Base-by-base conservation (phyloP, 2,329 filamentous ascomycete genomes). In the Hypoxylon sp. region DNA sequence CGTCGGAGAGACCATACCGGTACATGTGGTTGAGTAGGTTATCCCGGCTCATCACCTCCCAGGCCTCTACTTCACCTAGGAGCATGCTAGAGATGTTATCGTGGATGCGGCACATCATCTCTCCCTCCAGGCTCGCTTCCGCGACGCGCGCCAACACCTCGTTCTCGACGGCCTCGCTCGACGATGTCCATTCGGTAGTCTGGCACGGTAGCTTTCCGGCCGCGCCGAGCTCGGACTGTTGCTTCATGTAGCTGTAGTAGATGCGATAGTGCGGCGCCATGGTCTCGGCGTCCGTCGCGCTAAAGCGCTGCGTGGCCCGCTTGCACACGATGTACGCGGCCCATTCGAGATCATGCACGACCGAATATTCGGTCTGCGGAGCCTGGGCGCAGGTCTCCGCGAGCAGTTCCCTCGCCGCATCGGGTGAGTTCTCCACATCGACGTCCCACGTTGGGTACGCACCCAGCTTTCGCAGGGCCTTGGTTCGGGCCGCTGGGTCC, bases 21-120 rank as follows among this genome's bases (percentile, higher is more conserved):
- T 73, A 73, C 70, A 73, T 72, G 22, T 73, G 70, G 37, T 73
- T 72, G 11, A 73, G 65, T 6, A 70, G 67, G 55, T 73, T 73
- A 64, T 73, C 71, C 8, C 72, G 70, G 56, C 71, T 73, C 71
- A 73, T 73, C 32, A 73, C 69, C 63, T 73, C 71, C 71, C 71
- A 73, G 13, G 71, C 70, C 47, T 73, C 71, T 17, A 73, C 69
- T 53, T 73, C 68, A 22, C 71, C 71, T 2, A 72, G 56, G 1
- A 73, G 64, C 39, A 73, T 71, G 52, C 69, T 72, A 43, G 70
- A 66, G 34, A 73, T 71, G 56, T 73, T 72, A 30, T 73, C 71
- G 24, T 66, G 69, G 37, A 73, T 73, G 46, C 71, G 71, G 41
- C 71, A 71, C 68, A 73, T 71, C 71, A 73, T 73, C 64, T 71